phyloP scores from a whole-genome alignment of 495 filamentous ascomycete species.

The Amniculicola lignicola region DNA sequence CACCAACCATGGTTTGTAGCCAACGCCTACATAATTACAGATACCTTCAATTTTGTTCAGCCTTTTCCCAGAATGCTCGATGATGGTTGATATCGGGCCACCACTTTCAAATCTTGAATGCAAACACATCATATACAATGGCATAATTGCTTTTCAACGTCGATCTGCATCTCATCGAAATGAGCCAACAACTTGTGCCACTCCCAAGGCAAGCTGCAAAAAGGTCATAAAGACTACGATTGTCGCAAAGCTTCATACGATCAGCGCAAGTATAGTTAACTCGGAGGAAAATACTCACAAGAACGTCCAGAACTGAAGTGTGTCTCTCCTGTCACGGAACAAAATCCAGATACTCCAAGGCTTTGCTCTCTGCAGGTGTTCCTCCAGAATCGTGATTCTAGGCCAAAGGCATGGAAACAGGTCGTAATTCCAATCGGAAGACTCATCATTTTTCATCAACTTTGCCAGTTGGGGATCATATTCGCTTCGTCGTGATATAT shows the following conservation, averaged over 20 bases:
- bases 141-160: too few species aligned
- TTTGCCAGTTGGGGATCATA: constrained; percentile 12
- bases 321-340: constrained; percentile 23
- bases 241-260: constrained; percentile 10
- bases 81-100: too few species aligned
- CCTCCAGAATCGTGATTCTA: constrained; percentile 14
- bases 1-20: too few species aligned
- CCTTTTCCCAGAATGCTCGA: too few species aligned
- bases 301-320: constrained; percentile 26
- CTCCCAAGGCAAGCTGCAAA: constrained; percentile 13
- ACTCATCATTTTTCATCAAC: constrained; percentile 8
- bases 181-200: constrained; percentile 10
- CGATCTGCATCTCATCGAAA: constrained; percentile 11
- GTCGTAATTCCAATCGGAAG: constrained; percentile 20
- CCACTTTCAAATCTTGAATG: too few species aligned
- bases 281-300: constrained; percentile 3
- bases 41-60: too few species aligned
- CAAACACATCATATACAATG: too few species aligned
- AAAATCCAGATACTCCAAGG: constrained; percentile 28
- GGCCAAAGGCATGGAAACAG: constrained; percentile 20
- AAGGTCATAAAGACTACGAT: constrained; percentile 19
- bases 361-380: constrained; percentile 16
- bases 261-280: not conserved
- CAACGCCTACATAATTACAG: too few species aligned
- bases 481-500: not conserved